Evolutionary conservation across 805 yeast species (phyloP).

Genomic region (Wickerhamiella australiensis): DNA sequence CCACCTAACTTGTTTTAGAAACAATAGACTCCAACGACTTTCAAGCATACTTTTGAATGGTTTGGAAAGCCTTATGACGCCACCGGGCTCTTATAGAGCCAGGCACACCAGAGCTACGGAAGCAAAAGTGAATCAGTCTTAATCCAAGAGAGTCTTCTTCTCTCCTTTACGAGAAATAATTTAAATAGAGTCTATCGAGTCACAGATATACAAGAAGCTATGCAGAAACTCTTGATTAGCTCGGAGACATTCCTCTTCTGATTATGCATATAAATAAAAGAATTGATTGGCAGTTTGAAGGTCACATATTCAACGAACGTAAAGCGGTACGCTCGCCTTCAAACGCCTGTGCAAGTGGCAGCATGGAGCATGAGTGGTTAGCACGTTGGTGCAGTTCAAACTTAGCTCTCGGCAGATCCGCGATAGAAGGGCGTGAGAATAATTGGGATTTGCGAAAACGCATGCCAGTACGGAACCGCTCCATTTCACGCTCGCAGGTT

Average conservation of each 20-base stretch:
- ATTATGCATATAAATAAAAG: neutral
- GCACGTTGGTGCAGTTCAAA: conserved; percentile 2
- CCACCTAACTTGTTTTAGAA: too few relatives aligned
- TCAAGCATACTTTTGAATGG: too few relatives aligned
- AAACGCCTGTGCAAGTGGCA: conserved; percentile 5
- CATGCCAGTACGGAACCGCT: conserved; percentile 38
- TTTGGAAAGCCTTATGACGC: too few relatives aligned
- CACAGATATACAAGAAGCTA: neutral
- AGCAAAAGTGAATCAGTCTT: too few relatives aligned
- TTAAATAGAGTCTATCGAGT: neutral
- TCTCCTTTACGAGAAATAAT: neutral
- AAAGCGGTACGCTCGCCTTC: conserved; percentile 4
- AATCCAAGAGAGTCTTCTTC: too few relatives aligned
- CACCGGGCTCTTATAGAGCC: too few relatives aligned
- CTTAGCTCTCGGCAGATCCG: conserved; percentile 1
- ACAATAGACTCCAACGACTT: too few relatives aligned
- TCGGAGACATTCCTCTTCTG: neutral
- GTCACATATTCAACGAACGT: neutral
- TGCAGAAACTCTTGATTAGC: neutral
- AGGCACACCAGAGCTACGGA: too few relatives aligned
- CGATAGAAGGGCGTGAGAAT: conserved; percentile 2
- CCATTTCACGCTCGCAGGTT: conserved; percentile 43
- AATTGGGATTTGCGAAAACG: conserved; percentile 21
- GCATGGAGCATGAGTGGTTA: neutral
- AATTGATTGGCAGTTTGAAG: neutral